phyloP scores from a whole-genome alignment of 1,139 yeast genomes.

The Taphrina pruni region DNA sequence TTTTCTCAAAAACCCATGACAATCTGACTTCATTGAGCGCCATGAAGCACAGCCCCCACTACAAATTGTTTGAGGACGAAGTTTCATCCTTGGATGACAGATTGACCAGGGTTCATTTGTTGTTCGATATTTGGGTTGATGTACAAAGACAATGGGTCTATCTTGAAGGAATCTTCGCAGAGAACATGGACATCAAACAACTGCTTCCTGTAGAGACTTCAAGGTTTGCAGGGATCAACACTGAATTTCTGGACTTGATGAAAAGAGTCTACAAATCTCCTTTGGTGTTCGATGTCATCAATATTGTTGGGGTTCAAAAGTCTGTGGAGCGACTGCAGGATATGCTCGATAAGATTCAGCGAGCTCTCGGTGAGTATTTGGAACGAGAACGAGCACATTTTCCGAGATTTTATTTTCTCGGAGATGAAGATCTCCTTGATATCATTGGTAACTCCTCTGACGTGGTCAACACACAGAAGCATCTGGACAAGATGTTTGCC shows the following conservation, averaged over 20 bases:
- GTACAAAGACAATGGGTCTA: slow-evolving; percentile 91
- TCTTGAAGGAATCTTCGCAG: slow-evolving; percentile 72
- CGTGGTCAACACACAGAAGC: slow-evolving; percentile 61
- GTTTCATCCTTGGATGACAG: slow-evolving; percentile 63
- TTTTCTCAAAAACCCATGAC: slow-evolving; percentile 66
- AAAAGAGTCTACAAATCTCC: slow-evolving; percentile 61
- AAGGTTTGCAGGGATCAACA: slow-evolving; percentile 68
- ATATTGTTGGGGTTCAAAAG: slow-evolving; percentile 60
- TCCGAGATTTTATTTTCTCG: slow-evolving; percentile 85
- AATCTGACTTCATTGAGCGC: slow-evolving; percentile 69
- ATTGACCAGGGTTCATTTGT: slow-evolving; percentile 59
- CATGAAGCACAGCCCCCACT: slow-evolving; percentile 75
- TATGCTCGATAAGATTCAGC: slow-evolving; percentile 63
- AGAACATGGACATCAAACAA: slow-evolving; percentile 63
- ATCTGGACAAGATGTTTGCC: slow-evolving; percentile 72
- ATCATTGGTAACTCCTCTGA: slow-evolving; percentile 72
- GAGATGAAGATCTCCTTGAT: slow-evolving; percentile 87
- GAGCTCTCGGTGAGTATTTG: slow-evolving; percentile 75
- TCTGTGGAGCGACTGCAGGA: slow-evolving; percentile 63
- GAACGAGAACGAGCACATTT: slow-evolving; percentile 79
- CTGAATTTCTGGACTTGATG: slow-evolving; percentile 64
- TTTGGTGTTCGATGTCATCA: slow-evolving; percentile 64
- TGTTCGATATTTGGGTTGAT: slow-evolving; percentile 78
- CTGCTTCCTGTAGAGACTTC: slow-evolving; percentile 74
- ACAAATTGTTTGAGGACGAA: slow-evolving; percentile 65